A percentile compares a stretch with the other conserved stretches of the same genome.
phyloP scores from a whole-genome alignment of 495 filamentous ascomycete genomes.

The Bombardia bombarda region DNA sequence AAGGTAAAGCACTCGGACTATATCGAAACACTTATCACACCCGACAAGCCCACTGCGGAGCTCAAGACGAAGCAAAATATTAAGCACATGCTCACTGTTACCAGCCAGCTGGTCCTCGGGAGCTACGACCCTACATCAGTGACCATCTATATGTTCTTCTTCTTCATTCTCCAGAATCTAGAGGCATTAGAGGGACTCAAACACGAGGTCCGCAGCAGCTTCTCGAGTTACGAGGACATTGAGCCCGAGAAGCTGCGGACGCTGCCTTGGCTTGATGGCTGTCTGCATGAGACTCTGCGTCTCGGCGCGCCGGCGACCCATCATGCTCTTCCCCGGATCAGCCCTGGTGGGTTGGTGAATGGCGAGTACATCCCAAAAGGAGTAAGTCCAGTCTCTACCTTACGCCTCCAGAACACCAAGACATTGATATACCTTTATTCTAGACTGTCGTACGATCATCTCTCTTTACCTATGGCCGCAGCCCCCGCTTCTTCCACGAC shows the following conservation, averaged over 20 bases:
- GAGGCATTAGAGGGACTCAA: background rate
- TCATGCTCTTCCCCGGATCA: background rate
- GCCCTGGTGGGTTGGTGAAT: background rate
- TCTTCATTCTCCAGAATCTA: background rate
- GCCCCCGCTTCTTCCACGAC: background rate
- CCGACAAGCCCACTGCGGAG: background rate
- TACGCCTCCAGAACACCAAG: background rate
- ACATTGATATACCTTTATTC: background rate
- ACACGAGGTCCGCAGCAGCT: background rate
- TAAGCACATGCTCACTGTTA: background rate
- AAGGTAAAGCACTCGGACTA: background rate
- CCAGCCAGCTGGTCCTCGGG: background rate
- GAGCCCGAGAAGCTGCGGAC: background rate
- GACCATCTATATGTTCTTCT: background rate
- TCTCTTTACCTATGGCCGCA: background rate
- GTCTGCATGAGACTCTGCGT: background rate
- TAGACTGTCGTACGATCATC: background rate
- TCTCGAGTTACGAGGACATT: background rate
- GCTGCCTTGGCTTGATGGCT: background rate
- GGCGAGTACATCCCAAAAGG: background rate
- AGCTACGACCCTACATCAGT: background rate
- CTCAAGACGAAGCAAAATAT: background rate
- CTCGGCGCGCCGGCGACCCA: background rate
- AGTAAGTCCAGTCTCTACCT: background rate
- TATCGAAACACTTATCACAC: background rate